phyloP scores from a whole-genome alignment of 495 filamentous ascomycete genomes.

The Aspergillus bridgeri region DNA sequence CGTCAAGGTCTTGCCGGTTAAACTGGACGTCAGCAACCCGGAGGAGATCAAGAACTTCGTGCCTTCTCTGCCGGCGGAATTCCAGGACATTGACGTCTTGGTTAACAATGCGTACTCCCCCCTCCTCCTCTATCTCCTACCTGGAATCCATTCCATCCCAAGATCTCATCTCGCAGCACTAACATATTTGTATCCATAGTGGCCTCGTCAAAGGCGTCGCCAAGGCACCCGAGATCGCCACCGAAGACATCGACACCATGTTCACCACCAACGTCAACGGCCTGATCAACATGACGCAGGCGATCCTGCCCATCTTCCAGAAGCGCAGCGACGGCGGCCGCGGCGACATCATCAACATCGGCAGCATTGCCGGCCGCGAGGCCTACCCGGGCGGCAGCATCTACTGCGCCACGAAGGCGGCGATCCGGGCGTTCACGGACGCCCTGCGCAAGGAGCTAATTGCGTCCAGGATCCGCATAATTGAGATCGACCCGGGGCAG shows the following conservation, averaged over 20 bases:
- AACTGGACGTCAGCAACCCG: constrained; percentile 82
- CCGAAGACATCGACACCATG: constrained; percentile 85
- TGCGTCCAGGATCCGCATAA: constrained; percentile 78
- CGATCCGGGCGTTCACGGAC: constrained; percentile 86
- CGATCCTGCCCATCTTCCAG: constrained; percentile 80
- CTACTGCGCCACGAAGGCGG: constrained; percentile 96
- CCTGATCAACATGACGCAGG: constrained; percentile 96
- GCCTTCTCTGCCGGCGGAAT: constrained; percentile 70
- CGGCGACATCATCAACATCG: constrained; percentile 97
- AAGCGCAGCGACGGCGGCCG: constrained; percentile 70
- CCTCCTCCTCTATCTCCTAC: too few species aligned
- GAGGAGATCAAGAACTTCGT: constrained; percentile 76
- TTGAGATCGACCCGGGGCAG: constrained; percentile 93
- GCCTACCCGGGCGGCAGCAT: constrained; percentile 87
- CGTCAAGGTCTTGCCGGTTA: constrained; percentile 75
- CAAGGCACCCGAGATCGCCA: constrained; percentile 75
- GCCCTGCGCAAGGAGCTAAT: constrained; percentile 85
- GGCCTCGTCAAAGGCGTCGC: constrained; percentile 86
- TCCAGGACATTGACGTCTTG: constrained; percentile 80
- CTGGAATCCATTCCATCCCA: too few species aligned
- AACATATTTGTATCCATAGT: constrained; percentile 32
- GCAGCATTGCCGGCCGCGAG: constrained; percentile 90
- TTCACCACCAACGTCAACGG: constrained; percentile 90
- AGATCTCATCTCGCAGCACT: constrained; percentile 16
- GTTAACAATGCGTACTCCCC: constrained; percentile 98